Evolutionary conservation across 257 asterid genomes (phyloP).

Genomic region (Przewalskia tangutica): DNA sequence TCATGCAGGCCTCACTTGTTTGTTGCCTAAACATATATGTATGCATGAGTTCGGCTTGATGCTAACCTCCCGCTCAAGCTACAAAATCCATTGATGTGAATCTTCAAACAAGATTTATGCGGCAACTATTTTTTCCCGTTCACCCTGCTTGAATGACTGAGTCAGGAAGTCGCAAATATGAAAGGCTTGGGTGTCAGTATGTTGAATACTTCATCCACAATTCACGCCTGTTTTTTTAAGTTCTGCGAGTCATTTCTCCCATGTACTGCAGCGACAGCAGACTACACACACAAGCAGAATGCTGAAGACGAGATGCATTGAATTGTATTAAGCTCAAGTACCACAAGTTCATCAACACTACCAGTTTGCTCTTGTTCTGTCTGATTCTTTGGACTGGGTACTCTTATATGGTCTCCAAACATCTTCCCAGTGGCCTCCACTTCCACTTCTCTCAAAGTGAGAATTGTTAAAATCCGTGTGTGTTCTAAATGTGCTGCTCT

Average conservation of each 20-base stretch:
- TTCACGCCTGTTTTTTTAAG: not conserved
- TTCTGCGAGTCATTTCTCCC: not conserved
- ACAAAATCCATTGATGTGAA: not conserved
- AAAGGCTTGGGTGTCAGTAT: not conserved
- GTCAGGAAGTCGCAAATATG: not conserved
- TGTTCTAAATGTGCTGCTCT: slow-evolving; percentile 19
- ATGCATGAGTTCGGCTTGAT: not conserved
- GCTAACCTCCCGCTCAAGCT: not conserved
- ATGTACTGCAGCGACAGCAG: not conserved
- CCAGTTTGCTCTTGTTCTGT: slow-evolving; percentile 36
- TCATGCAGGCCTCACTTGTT: not conserved
- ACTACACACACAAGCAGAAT: not conserved
- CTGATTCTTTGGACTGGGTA: slow-evolving; percentile 34
- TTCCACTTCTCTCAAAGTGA: slow-evolving; percentile 38
- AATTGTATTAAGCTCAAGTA: not conserved
- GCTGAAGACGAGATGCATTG: not conserved
- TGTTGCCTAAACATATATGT: not conserved
- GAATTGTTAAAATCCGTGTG: slow-evolving; percentile 34
- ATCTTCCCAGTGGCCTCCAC: slow-evolving; percentile 49
- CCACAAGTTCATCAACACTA: slow-evolving; percentile 10
- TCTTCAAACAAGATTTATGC: not conserved
- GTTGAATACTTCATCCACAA: not conserved
- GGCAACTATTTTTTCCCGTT: not conserved
- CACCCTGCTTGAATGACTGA: not conserved
- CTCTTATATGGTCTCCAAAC: slow-evolving; percentile 37